Base-by-base conservation (phyloP, 2,329 filamentous ascomycete genomes). In the Talaromyces verruculosus region DNA sequence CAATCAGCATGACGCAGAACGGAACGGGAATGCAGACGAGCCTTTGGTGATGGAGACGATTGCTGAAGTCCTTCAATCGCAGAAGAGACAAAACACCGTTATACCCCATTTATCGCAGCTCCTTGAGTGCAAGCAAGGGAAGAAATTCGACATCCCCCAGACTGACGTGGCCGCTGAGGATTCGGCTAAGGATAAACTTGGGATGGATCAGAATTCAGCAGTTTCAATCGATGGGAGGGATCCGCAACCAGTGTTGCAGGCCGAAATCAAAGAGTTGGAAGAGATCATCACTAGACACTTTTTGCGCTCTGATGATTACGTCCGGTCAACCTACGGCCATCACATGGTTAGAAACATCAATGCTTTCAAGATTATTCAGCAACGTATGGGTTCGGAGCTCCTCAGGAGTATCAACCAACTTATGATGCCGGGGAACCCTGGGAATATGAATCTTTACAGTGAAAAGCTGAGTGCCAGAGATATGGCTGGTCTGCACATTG, bases 301-400 rank as follows among this genome's bases (percentile, higher is more conserved):
- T 43, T 19, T 60, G 15, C 22, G 19, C 25, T 65, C 63, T 51
- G 19, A 37, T 5, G 39, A 43, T 47, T 45, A 43, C 51, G 43
- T 65, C 17, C 51, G 57, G 25, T 65, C 63, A 22, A 65, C 15
- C 15, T 65, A 65, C n/a, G 63, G 55, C 30, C 43, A 25, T 30
- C 41, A 65, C 47, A 19, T 65, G 30, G 35, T 8, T n/a, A 35
- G 45, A 30, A 60, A 43, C 37, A 59, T 65, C 30, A 33, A 37
- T 37, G 55, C 63, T n/a, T 58, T 65, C 25, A 65, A 60, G 22
- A 41, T 13, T n/a, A 22, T 67, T 66, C 1, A 72, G 73, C 7
- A 73, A 68, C 11, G 55, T 39, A 39, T 39, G 37, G 11, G 37
- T 15, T 13, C 37, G 37, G 11, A 17, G 37, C 13, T 15, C 13